phyloP scores from a whole-genome alignment of 2,329 filamentous ascomycete species.

The Pseudogymnoascus sp. region DNA sequence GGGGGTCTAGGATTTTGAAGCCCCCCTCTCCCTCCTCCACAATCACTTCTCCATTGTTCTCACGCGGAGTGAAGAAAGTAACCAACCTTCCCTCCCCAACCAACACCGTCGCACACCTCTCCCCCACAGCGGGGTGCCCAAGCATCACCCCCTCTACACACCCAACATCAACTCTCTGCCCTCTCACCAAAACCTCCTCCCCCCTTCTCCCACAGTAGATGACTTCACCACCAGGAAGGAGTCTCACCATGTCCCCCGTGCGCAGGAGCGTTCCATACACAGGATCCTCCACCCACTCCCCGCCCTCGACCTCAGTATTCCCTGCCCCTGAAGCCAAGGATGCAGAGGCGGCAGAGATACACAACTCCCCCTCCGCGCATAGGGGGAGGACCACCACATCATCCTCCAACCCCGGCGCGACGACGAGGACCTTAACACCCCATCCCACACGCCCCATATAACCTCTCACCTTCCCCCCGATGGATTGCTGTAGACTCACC shows the following conservation, averaged over 20 bases:
- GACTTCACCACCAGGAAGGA: conserved; percentile 68
- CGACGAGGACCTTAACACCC: background rate
- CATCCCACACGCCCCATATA: background rate
- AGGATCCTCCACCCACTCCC: conserved; percentile 54
- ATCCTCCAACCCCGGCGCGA: conserved; percentile 25
- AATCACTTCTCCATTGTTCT: conserved; percentile 25
- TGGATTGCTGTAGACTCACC: background rate
- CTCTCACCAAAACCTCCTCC: conserved; percentile 73
- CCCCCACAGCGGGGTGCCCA: conserved; percentile 48
- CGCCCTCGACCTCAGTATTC: conserved; percentile 41
- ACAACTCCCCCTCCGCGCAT: conserved; percentile 73
- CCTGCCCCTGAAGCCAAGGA: conserved; percentile 40
- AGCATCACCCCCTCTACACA: conserved; percentile 49
- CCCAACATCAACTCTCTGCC: conserved; percentile 69
- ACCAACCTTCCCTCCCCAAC: background rate
- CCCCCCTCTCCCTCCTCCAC: conserved; percentile 12
- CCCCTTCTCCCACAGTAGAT: conserved; percentile 66
- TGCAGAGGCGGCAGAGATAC: conserved; percentile 54
- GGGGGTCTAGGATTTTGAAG: conserved; percentile 27
- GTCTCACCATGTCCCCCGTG: conserved; percentile 72
- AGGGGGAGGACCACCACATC: conserved; percentile 50
- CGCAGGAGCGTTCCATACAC: conserved; percentile 62
- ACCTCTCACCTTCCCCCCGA: background rate
- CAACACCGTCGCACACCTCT: background rate
- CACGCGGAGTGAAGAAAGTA: background rate